A percentile compares a stretch with the other conserved stretches of the same genome.
phyloP scores from a whole-genome alignment of 2,329 filamentous ascomycete species.

The Colletotrichum trifolii region DNA sequence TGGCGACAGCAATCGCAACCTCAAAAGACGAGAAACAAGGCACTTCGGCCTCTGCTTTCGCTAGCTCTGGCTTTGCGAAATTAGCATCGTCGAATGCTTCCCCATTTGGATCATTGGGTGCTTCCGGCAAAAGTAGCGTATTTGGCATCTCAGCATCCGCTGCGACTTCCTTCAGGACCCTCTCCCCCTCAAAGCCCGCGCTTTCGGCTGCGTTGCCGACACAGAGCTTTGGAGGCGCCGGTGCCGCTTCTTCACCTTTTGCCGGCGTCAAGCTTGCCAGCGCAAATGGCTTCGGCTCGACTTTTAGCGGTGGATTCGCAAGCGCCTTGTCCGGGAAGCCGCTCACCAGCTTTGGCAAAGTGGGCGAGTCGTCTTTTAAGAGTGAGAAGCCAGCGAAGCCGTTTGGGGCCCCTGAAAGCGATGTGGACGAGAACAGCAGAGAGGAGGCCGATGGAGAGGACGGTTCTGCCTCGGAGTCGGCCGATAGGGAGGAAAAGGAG shows the following conservation, averaged over 20 bases:
- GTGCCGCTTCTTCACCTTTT: conserved; percentile 57
- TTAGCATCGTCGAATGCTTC: conserved; percentile 71
- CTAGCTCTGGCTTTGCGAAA: conserved; percentile 74
- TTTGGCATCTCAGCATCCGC: conserved; percentile 51
- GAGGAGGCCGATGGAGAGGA: conserved; percentile 52
- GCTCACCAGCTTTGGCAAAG: conserved; percentile 77
- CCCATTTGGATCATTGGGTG: conserved; percentile 69
- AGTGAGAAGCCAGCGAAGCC: conserved; percentile 74
- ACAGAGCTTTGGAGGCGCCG: conserved; percentile 59
- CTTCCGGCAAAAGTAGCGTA: conserved; percentile 55
- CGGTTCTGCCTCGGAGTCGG: conserved; percentile 46
- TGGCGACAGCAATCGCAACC: conserved; percentile 31
- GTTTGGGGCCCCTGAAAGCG: conserved; percentile 81
- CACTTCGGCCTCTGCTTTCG: conserved; percentile 72
- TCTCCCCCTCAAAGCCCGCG: conserved; percentile 40
- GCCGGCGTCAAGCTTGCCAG: conserved; percentile 52
- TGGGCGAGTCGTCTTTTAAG: conserved; percentile 61
- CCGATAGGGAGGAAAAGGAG: conserved; percentile 60
- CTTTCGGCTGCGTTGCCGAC: conserved; percentile 52
- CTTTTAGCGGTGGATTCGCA: conserved; percentile 58
- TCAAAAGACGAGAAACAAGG: conserved; percentile 39
- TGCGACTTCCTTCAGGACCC: conserved; percentile 47
- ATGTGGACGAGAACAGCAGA: conserved; percentile 64
- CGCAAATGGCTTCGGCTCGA: conserved; percentile 60
- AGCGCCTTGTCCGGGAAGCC: conserved; percentile 54